A percentile compares a stretch with the other conserved stretches of the same genome.
These are phyloP conservation scores for Nannochloropsis oceanica DNA, from an alignment of 108 stramenopile genomes.

Conservation along the genomic window DNA sequence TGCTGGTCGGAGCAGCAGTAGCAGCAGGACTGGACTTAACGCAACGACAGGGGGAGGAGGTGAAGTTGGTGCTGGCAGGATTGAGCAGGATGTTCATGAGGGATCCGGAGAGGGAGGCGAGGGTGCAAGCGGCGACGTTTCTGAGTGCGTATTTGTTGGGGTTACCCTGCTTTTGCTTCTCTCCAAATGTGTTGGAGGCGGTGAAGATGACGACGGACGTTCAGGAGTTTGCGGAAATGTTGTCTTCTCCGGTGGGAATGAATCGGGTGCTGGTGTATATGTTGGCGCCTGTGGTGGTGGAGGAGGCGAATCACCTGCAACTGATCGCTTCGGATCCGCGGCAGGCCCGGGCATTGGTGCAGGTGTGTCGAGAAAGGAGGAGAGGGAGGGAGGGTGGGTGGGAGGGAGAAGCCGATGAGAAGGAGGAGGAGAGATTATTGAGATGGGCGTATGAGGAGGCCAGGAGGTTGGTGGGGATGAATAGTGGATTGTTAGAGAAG, in stretches of 20 bases:
- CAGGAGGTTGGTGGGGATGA: constrained; percentile 1
- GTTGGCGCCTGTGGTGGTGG: constrained; percentile 77
- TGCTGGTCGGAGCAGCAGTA: constrained; percentile 51
- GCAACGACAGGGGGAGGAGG: constrained; percentile 46
- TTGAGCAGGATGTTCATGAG: constrained; percentile 57
- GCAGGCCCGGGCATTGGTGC: constrained; percentile 59
- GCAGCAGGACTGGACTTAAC: constrained; percentile 37
- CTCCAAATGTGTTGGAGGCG: constrained; percentile 75
- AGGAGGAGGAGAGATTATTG: constrained; percentile 8
- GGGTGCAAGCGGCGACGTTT: constrained; percentile 77
- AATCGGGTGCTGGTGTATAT: constrained; percentile 74
- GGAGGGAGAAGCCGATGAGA: constrained; percentile 5
- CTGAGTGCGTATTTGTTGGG: constrained; percentile 68
- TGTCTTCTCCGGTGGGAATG: constrained; percentile 55
- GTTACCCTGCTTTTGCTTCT: constrained; percentile 82
- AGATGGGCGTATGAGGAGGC: constrained; percentile 30
- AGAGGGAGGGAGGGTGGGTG: not conserved
- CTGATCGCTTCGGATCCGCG: constrained; percentile 70
- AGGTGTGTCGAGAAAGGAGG: constrained; percentile 43
- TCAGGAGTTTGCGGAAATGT: constrained; percentile 12
- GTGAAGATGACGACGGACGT: constrained; percentile 22
- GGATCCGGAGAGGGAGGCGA: constrained; percentile 80
- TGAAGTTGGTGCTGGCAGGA: constrained; percentile 59
- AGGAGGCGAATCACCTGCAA: constrained; percentile 56
- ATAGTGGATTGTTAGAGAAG: constrained; percentile 7